Evolutionary conservation across 495 filamentous ascomycete species (phyloP).

Genomic region (Aspergillus heteromorphus): DNA sequence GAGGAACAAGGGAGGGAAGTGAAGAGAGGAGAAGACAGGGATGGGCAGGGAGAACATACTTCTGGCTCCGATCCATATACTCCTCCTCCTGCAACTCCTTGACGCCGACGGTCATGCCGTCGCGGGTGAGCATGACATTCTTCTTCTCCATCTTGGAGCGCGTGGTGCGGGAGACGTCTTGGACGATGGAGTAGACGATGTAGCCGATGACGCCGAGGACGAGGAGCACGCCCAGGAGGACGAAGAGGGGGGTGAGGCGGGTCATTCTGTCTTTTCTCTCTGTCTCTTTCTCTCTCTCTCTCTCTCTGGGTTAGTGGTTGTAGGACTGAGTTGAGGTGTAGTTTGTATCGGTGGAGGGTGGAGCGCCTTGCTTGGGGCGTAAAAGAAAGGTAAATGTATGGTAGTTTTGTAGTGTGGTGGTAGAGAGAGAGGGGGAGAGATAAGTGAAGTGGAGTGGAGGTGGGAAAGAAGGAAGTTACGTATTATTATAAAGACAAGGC

Average conservation of each 20-base stretch:
- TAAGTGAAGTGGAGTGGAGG: neutral
- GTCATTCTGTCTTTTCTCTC: slow-evolving; percentile 10
- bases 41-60: slow-evolving; percentile 30
- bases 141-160: slow-evolving; percentile 74
- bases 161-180: slow-evolving; percentile 63
- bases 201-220: slow-evolving; percentile 62
- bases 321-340: neutral
- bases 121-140: slow-evolving; percentile 74
- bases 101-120: slow-evolving; percentile 77
- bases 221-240: slow-evolving; percentile 62
- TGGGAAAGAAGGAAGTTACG: neutral
- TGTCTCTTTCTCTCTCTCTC: neutral
- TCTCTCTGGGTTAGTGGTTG: no score
- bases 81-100: slow-evolving; percentile 70
- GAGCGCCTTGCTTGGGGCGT: no score
- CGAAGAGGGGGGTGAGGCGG: slow-evolving; percentile 65
- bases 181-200: slow-evolving; percentile 64
- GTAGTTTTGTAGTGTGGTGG: no score
- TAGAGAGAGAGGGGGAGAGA: neutral
- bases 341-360: neutral
- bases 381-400: no score
- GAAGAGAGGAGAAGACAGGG: neutral
- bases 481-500: no score
- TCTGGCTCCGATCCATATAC: slow-evolving; percentile 79
- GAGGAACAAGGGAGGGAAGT: neutral